Percentiles rank a stretch among this genome's conserved stretches.
Evolutionary conservation across 208 protist genomes (phyloP).

Genomic region (Crithidia bombi): DNA sequence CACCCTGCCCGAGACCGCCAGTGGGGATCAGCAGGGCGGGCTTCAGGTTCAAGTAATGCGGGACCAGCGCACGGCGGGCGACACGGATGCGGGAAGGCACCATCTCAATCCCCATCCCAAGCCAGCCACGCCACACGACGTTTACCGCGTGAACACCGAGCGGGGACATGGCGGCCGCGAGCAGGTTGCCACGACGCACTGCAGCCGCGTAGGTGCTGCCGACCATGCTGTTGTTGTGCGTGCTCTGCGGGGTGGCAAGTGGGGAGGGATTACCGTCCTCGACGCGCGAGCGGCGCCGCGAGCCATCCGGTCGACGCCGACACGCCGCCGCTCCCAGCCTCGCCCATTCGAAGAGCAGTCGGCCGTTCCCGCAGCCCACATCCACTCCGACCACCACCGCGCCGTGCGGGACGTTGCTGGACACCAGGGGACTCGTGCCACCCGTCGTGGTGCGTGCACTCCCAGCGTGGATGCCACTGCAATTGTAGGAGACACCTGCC

Average conservation of each 20-base stretch:
- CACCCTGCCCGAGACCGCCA: neutral
- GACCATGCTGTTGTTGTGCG: constrained; percentile 6
- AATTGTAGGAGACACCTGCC: neutral
- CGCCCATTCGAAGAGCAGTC: constrained; percentile 78
- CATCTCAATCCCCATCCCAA: constrained; percentile 67
- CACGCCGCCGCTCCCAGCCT: constrained; percentile 45
- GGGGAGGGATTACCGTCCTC: constrained; percentile 1
- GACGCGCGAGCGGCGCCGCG: neutral
- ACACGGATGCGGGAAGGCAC: constrained; percentile 66
- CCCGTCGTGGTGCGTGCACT: neutral
- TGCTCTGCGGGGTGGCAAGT: constrained; percentile 2
- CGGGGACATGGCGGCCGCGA: constrained; percentile 17
- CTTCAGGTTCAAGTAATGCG: constrained; percentile 48
- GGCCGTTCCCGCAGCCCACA: constrained; percentile 74
- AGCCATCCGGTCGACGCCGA: constrained; percentile 6
- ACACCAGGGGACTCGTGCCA: neutral
- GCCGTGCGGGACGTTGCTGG: constrained; percentile 18
- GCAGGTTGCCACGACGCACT: constrained; percentile 12
- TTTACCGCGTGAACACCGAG: constrained; percentile 7
- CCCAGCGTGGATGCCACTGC: neutral
- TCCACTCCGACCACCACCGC: constrained; percentile 50
- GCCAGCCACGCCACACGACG: constrained; percentile 40
- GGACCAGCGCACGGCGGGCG: constrained; percentile 50
- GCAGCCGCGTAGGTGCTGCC: constrained; percentile 9
- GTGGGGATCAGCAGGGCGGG: constrained; percentile 13